Evolutionary conservation across 371 early-diverging fungal species (phyloP), one percentile per base, ranked within the genome.

Genomic region (Actinomortierella wolfii): DNA sequence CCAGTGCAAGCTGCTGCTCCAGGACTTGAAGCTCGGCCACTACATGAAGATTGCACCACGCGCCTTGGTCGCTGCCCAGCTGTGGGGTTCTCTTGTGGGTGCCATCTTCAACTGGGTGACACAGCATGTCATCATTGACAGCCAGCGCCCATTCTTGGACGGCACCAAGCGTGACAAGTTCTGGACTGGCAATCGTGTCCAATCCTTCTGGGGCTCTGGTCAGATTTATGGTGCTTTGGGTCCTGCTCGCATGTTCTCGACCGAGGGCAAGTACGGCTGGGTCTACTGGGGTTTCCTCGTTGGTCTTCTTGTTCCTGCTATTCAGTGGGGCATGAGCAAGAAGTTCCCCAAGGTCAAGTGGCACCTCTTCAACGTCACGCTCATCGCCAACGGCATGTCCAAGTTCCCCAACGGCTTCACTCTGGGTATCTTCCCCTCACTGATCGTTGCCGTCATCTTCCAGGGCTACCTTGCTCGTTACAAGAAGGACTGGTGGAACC

Each of bases 401-500:
- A 26, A 15, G 29, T 68, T 39, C 56, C 58, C 58, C 20, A 58
- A 58, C 41, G 62, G 62, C 15, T 68, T 53, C 18, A 51, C 43
- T 8, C 45, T 45, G n/a, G 61, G 62, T 26, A 34, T 83, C 25
- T 65, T 84, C 53, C 80, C 80, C 67, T 84, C 85, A 80, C 82
- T 82, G 51, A 67, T 79, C 24, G 64, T 76, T 17, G 83, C 83
- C 69, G 79, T 88, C 61, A 56, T 90, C 45, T 88, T 87, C 67
- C 87, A 88, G 80, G 85, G 59, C 65, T 80, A 67, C 41, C 43
- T 89, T n/a, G 84, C 82, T 67, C 76, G 78, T 51, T 84, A 87
- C 60, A 71, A 68, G 14, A 74, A 82, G 52, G 77, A 78, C 2
- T 91, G 91, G 91, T 91, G 89, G 90, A 56, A 67, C 56, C 78